Conservation (phyloP, 176 grass and related monocot genomes). For the Aegilops sharonensis region DNA sequence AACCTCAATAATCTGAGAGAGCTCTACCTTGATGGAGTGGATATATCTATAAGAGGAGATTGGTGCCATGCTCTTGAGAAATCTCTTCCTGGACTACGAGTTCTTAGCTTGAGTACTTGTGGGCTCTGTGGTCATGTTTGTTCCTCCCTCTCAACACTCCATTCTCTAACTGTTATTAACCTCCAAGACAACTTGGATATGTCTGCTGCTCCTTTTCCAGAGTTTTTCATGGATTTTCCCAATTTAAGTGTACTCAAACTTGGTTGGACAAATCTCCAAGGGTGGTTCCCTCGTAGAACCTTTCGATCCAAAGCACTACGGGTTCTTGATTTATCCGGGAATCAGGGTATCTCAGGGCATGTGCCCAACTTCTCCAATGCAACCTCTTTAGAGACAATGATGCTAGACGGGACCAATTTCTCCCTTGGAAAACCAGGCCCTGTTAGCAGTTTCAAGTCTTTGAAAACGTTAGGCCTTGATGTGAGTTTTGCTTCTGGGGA, state of each 20-base stretch:
- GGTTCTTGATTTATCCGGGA: slow-evolving; percentile 23
- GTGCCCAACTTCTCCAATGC: background rate
- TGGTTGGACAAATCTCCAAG: slow-evolving; percentile 2
- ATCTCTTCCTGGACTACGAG: slow-evolving; percentile 6
- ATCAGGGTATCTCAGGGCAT: slow-evolving; percentile 10
- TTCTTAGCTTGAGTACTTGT: slow-evolving; percentile 29
- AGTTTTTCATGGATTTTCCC: slow-evolving; percentile 6
- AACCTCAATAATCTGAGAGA: background rate
- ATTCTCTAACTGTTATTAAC: background rate
- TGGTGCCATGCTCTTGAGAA: background rate
- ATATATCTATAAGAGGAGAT: background rate
- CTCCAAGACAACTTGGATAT: background rate
- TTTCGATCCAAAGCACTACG: slow-evolving; percentile 20
- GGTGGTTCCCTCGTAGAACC: slow-evolving; percentile 8
- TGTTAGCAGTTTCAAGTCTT: background rate
- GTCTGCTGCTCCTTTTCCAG: background rate
- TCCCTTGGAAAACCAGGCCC: background rate
- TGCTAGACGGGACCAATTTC: background rate
- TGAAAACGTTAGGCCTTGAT: background rate
- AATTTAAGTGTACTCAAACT: slow-evolving; percentile 18
- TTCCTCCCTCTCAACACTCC: background rate
- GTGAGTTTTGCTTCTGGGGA: background rate
- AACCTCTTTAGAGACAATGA: background rate
- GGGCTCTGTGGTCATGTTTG: slow-evolving; percentile 10
- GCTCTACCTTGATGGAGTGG: background rate